These are phyloP conservation scores for Colletotrichum magnum DNA, from an alignment of 2,329 filamentous ascomycete species.

Conservation along the genomic window DNA sequence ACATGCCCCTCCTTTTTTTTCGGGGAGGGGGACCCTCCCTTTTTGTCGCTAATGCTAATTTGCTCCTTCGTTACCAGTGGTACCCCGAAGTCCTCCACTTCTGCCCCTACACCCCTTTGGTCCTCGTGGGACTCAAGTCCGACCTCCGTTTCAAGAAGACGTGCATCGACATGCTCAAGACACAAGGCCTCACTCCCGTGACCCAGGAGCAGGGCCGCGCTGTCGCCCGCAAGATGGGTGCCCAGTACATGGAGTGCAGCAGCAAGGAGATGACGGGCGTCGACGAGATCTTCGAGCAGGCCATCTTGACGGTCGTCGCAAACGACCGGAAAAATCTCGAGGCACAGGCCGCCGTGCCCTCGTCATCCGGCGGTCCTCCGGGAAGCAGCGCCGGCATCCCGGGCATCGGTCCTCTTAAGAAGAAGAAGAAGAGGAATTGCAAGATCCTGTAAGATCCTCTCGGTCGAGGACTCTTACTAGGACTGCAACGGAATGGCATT, in stretches of 20 bases:
- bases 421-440: conserved; percentile 89
- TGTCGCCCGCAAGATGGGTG: conserved; percentile 94
- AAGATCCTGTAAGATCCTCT: conserved; percentile 74
- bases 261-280: conserved; percentile 98
- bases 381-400: conserved; percentile 53
- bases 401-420: conserved; percentile 69
- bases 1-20: conserved; percentile 25
- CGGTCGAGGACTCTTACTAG: conserved; percentile 12
- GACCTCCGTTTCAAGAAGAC: conserved; percentile 96
- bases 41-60: conserved; percentile 46
- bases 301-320: conserved; percentile 90
- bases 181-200: conserved; percentile 95
- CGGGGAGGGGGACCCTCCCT: conserved; percentile 4
- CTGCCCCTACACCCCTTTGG: conserved; percentile 95
- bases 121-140: conserved; percentile 96
- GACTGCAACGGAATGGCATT: conserved; percentile 33
- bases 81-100: conserved; percentile 99
- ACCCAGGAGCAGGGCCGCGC: conserved; percentile 89
- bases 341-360: conserved; percentile 57
- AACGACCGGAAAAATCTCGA: conserved; percentile 79
- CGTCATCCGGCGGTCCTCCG: conserved; percentile 53
- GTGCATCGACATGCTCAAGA: conserved; percentile 98
- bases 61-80: conserved; percentile 74
- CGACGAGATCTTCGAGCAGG: conserved; percentile 94
- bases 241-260: conserved; percentile 97